Conservation (phyloP, 371 early-diverging fungal genomes). For the Coemansia sp. region DNA sequence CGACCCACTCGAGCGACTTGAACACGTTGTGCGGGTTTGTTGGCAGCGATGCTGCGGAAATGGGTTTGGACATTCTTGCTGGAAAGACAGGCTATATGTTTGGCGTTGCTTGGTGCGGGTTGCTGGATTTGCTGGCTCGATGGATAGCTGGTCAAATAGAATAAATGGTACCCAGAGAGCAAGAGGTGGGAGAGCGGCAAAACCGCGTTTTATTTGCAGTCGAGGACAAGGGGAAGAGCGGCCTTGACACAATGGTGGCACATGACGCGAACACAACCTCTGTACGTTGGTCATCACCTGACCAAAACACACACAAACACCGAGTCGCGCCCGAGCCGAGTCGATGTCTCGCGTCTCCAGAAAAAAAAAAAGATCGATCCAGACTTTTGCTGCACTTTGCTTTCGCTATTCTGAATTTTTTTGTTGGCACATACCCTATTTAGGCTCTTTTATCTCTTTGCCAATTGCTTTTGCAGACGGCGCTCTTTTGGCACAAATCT, state of each 20-base stretch:
- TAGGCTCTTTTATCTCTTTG: background rate
- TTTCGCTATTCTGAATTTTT: background rate
- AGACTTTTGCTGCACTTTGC: constrained; percentile 3
- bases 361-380: too few species aligned
- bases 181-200: background rate
- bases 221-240: background rate
- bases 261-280: constrained; percentile 1
- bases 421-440: background rate
- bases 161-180: background rate
- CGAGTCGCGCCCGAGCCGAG: background rate
- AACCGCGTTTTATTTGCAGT: constrained; percentile 7
- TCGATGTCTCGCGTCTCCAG: too few species aligned
- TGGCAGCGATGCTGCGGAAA: background rate
- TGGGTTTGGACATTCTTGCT: constrained; percentile 11
- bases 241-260: background rate
- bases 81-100: background rate
- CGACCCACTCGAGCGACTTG: constrained; percentile 43
- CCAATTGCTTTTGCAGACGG: too few species aligned
- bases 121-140: background rate
- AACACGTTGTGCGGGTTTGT: constrained; percentile 20
- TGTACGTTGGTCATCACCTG: too few species aligned
- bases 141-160: background rate
- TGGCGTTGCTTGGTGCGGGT: background rate
- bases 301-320: too few species aligned
- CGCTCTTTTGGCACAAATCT: too few species aligned